Evolutionary conservation across 768 basidiomycete species (phyloP).

Genomic region (Suillus tomentosus): DNA sequence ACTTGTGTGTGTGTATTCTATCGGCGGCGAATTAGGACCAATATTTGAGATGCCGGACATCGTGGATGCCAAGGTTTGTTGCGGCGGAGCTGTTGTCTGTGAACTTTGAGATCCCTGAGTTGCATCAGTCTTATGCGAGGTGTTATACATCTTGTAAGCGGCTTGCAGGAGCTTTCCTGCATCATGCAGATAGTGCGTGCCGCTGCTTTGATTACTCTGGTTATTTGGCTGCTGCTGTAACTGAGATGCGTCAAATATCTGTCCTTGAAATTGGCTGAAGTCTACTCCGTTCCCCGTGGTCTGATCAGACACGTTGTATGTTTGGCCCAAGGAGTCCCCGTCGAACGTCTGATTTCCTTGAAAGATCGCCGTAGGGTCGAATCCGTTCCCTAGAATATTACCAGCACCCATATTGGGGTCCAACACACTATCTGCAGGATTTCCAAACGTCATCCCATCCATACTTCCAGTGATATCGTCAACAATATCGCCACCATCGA

Average conservation of each 20-base stretch:
- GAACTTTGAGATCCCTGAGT: not conserved
- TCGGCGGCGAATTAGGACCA: not conserved
- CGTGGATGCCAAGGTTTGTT: not conserved
- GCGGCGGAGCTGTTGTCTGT: not conserved
- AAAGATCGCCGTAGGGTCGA: not conserved
- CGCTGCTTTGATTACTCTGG: not conserved
- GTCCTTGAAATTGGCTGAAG: not conserved
- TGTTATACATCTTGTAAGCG: not conserved
- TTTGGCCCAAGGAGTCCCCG: not conserved
- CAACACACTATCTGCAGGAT: not conserved
- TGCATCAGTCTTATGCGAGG: not conserved
- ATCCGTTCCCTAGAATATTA: not conserved
- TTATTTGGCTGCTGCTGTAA: not conserved
- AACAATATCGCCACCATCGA: not conserved
- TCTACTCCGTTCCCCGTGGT: not conserved
- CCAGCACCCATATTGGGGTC: not conserved
- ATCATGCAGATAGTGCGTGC: slow-evolving; percentile 1
- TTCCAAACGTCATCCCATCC: slow-evolving; percentile 1
- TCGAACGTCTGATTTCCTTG: not conserved
- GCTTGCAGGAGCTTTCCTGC: not conserved
- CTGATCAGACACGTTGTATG: not conserved
- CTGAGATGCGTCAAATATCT: not conserved
- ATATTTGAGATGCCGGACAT: not conserved
- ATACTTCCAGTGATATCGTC: slow-evolving; percentile 2
- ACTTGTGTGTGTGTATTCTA: not conserved